A percentile compares a stretch with the other conserved stretches of the same genome.
phyloP scores from a whole-genome alignment of 2,329 filamentous ascomycete genomes.

The Coniosporium tulheliwenetii region DNA sequence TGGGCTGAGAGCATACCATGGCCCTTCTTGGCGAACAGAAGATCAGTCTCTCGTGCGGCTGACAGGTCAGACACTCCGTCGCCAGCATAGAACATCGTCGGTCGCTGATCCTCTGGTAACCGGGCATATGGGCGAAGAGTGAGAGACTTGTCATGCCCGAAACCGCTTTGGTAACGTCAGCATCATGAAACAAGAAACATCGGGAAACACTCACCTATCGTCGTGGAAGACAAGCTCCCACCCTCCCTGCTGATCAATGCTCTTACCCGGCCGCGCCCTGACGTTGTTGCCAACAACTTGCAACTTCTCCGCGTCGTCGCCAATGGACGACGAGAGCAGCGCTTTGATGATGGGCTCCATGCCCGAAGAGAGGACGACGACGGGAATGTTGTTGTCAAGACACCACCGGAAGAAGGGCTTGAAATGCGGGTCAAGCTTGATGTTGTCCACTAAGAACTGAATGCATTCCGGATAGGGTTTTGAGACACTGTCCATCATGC shows the following conservation, averaged over 20 bases:
- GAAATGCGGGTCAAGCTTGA: slow-evolving; percentile 81
- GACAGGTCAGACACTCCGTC: slow-evolving; percentile 89
- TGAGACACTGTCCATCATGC: slow-evolving; percentile 81
- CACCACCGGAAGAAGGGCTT: slow-evolving; percentile 77
- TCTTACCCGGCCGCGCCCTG: slow-evolving; percentile 48
- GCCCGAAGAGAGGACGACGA: slow-evolving; percentile 81
- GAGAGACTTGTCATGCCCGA: slow-evolving; percentile 93
- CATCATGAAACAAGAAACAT: not conserved
- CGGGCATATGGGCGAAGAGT: slow-evolving; percentile 78
- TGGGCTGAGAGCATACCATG: slow-evolving; percentile 42
- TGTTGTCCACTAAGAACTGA: slow-evolving; percentile 60
- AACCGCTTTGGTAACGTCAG: slow-evolving; percentile 36
- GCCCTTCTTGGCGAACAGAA: slow-evolving; percentile 86
- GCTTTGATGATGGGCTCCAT: slow-evolving; percentile 87
- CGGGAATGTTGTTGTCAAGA: slow-evolving; percentile 66
- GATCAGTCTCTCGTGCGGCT: slow-evolving; percentile 79
- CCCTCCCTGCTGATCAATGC: slow-evolving; percentile 62
- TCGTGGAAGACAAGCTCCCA: slow-evolving; percentile 87
- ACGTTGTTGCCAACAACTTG: slow-evolving; percentile 87
- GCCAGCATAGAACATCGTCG: slow-evolving; percentile 84
- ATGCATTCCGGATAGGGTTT: slow-evolving; percentile 74
- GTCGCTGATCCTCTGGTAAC: slow-evolving; percentile 51
- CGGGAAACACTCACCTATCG: slow-evolving; percentile 42
- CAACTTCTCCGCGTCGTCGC: slow-evolving; percentile 62
- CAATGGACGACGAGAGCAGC: slow-evolving; percentile 64